Base-by-base conservation (phyloP, 768 basidiomycete genomes). In the Fibroporia radiculosa region DNA sequence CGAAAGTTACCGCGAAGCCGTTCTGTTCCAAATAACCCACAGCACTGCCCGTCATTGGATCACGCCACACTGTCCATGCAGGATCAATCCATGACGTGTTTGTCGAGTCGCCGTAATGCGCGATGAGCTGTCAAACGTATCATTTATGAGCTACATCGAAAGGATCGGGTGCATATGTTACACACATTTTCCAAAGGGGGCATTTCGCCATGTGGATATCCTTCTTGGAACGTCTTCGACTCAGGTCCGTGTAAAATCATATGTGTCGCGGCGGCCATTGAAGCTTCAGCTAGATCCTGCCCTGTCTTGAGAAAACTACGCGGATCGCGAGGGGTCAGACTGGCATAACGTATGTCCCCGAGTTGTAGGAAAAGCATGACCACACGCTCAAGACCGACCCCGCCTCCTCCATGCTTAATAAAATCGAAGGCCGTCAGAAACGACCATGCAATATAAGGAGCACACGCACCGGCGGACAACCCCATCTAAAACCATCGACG, bases 291-390 rank as follows among this genome's bases (percentile, higher is more conserved):
- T 6, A 56, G 53, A 26, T 61, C 58, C 38, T 56, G 49, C 3
- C 55, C 58, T 25, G 42, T 43, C 50, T 48, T 52, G 40, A 48
- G 12, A 75, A 97, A 71, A 45, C 93, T 77, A 69, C 87, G 93
- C 37, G 96, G 96, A 68, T 99, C 96, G 54, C 96, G 78, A 11
- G 96, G 96, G 80, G 98, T 96, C 57, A 98, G 61, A 18, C 84
- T 86, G 20, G 92, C 92, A 47, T 90, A 73, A 43, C 95, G 75
- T 56, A 98, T 87, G 69, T 98, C 93, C 66, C 84, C 87, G 48
- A 99, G 75, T 68, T 95, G 93, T 62, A 99, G 71, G 78, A 93
- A 98, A 50, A 99, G 70, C 93, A 98, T 97, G 57, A 98, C 67
- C 29, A 99, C 89, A 42, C 92, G 85, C 64, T 96, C 93, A 47